phyloP scores from a whole-genome alignment of 2,329 filamentous ascomycete species.

The Xylariaceae sp. region DNA sequence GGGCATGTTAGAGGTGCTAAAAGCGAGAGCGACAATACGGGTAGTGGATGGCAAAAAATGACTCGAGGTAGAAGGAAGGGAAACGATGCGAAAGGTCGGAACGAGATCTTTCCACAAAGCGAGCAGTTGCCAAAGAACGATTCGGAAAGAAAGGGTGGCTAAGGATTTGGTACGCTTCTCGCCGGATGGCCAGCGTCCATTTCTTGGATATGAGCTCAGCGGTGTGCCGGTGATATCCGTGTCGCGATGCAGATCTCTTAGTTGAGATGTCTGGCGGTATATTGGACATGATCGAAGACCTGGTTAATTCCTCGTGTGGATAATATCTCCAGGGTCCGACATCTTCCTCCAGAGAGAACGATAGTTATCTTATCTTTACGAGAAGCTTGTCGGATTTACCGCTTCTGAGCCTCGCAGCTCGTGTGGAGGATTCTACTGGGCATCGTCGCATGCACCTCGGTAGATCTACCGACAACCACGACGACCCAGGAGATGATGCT shows the following conservation, averaged over 20 bases:
- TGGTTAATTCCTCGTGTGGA: conserved; percentile 27
- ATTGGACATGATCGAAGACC: conserved; percentile 30
- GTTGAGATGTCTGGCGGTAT: conserved; percentile 25
- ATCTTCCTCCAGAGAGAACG: background rate
- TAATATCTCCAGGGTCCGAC: conserved; percentile 17
- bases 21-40: conserved; percentile 52
- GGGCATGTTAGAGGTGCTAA: conserved; percentile 58
- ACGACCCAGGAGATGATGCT: background rate
- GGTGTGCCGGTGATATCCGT: conserved; percentile 15
- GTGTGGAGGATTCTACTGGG: background rate
- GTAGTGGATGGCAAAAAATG: conserved; percentile 62
- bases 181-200: conserved; percentile 17
- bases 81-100: conserved; percentile 50
- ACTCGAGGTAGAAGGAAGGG: conserved; percentile 56
- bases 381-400: background rate
- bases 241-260: conserved; percentile 19
- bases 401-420: background rate
- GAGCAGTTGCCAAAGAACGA: conserved; percentile 62
- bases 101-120: conserved; percentile 45
- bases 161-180: conserved; percentile 31
- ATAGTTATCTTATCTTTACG: background rate
- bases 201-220: conserved; percentile 34
- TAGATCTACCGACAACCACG: background rate
- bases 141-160: conserved; percentile 66
- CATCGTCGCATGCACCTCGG: background rate